Evolutionary conservation across 257 asterid species (phyloP).

Genomic region (Plantago ovata): DNA sequence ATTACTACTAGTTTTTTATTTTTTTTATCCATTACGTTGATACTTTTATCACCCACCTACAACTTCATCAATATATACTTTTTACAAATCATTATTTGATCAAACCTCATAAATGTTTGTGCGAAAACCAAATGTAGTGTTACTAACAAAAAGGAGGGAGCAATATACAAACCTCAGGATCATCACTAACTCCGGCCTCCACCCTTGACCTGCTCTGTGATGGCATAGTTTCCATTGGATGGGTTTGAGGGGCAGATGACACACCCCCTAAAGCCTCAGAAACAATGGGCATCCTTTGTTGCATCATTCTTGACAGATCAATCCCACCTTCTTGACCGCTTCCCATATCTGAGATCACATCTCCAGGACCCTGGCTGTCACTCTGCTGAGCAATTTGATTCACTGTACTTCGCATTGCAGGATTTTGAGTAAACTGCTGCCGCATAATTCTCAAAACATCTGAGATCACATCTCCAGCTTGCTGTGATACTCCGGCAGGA

Average conservation of each 20-base stretch:
- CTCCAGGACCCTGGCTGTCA: conserved; percentile 68
- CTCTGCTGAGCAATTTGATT: conserved; percentile 90
- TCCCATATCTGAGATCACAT: conserved; percentile 67
- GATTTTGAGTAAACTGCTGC: conserved; percentile 77
- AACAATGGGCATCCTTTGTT: conserved; percentile 97
- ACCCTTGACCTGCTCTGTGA: conserved; percentile 30
- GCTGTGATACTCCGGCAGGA: conserved; percentile 92
- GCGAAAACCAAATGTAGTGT: neutral
- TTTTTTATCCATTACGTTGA: too few species aligned
- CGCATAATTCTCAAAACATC: conserved; percentile 77
- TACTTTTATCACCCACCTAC: too few species aligned
- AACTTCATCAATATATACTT: too few species aligned
- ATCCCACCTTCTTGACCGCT: conserved; percentile 68
- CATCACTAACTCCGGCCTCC: conserved; percentile 24
- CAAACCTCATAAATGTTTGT: too few species aligned
- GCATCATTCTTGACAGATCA: conserved; percentile 87
- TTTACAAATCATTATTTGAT: too few species aligned
- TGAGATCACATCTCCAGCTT: conserved; percentile 87
- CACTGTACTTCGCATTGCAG: conserved; percentile 80
- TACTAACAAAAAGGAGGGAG: neutral
- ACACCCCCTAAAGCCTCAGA: conserved; percentile 78
- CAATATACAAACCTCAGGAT: conserved; percentile 50
- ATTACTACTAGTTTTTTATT: too few species aligned
- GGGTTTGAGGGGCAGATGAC: conserved; percentile 39
- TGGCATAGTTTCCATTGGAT: conserved; percentile 27